Base-by-base conservation (phyloP, 176 grass and related monocot species). In the Luzula sylvatica region DNA sequence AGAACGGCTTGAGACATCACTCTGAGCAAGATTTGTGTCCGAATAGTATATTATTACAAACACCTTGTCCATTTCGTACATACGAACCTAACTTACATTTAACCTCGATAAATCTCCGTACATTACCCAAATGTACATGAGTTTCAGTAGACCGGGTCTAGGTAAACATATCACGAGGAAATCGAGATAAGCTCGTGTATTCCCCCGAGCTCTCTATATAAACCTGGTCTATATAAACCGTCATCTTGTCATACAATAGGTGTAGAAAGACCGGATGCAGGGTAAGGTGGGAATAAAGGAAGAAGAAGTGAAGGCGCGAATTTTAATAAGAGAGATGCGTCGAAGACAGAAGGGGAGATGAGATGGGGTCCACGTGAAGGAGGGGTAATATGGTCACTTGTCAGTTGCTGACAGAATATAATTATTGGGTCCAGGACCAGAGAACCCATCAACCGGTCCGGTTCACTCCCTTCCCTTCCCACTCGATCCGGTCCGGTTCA, bases 1-100 rank as follows among this genome's bases (percentile, higher is more conserved):
- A 64, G 43, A 64, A 64, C 44, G 60, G 47, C 60, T 64, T 64
- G 25, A 63, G 60, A 35, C 60, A 64, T 64, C 60, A 64, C 47
- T 64, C 41, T 38, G 4, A 44, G 4, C 23, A 7, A 20, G 43
- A 50, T 64, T 64, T 50, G 60, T 32, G 4, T 32, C 40, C 23
- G 44, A 61, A 64, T 12, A 30, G 23, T 20, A 61, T 20, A 21
- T 0, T 45, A 22, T 1, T 19, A 27, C 5, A 5, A 47, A 42
- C 16, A 32, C 60, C 60, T 4, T 19, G 4, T 42, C 43, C 9
- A 20, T 22, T 14, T 15, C 23, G 21, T 49, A 49, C 60, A 19
- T 21, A 45, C 30, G 29, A 20, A 15, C 59, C 23, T 7, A 4
- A 35, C 24, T 2, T 25, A 13, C 3, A 5, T 9, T 3, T 13